phyloP scores from a whole-genome alignment of 495 filamentous ascomycete genomes.

The Astrothelium macrocarpum region DNA sequence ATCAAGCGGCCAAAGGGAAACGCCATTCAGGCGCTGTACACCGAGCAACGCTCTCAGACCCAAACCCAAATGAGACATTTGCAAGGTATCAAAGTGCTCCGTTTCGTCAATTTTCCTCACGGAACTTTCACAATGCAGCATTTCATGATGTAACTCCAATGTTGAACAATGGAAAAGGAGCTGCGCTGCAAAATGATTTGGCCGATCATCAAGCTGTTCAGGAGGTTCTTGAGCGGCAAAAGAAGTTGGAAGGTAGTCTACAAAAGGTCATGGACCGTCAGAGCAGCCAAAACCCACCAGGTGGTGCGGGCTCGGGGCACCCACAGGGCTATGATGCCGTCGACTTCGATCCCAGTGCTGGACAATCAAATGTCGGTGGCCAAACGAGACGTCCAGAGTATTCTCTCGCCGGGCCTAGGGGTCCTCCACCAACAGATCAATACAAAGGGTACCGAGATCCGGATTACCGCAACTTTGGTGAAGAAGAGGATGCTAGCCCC shows the following conservation, averaged over 20 bases:
- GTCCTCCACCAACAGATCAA: background rate
- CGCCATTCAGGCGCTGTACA: background rate
- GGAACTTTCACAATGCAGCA: slow-evolving; percentile 3
- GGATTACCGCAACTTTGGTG: background rate
- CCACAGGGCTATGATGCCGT: background rate
- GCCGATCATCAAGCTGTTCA: background rate
- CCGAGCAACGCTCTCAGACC: slow-evolving; percentile 1
- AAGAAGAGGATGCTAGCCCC: background rate
- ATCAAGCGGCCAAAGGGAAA: background rate
- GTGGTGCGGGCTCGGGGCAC: background rate
- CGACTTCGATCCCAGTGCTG: slow-evolving; percentile 1
- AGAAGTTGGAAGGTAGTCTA: background rate
- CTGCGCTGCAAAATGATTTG: background rate
- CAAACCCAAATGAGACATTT: slow-evolving; percentile 2
- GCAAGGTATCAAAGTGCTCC: background rate
- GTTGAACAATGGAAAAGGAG: background rate
- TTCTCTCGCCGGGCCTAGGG: background rate
- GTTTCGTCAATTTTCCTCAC: background rate
- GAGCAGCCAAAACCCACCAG: background rate
- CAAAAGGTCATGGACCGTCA: background rate
- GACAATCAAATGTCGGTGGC: background rate
- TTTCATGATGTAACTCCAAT: slow-evolving; percentile 1
- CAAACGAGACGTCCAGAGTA: background rate
- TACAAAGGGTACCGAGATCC: slow-evolving; percentile 2
- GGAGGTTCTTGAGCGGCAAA: background rate